phyloP scores from a whole-genome alignment of 139 green algal species.

The Micractinium conductrix region DNA sequence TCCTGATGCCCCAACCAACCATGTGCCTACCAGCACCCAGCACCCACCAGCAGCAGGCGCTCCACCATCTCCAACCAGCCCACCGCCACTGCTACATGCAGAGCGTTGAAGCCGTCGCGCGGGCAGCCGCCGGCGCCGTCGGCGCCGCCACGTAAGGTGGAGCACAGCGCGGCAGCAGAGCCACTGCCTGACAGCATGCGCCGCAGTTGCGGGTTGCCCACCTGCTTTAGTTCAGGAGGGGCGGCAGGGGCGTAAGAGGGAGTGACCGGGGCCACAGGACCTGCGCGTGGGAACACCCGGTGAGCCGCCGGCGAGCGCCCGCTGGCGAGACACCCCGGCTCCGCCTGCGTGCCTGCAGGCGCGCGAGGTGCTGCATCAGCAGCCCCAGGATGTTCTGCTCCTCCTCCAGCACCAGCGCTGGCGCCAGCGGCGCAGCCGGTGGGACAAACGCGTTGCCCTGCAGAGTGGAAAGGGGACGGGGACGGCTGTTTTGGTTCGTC shows the following conservation, averaged over 20 bases:
- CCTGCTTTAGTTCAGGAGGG: background rate
- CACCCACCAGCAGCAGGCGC: background rate
- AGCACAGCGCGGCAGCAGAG: background rate
- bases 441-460: no score
- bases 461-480: no score
- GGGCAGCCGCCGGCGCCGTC: background rate
- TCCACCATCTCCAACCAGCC: constrained; percentile 6
- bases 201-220: background rate
- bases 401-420: background rate
- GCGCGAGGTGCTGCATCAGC: no score
- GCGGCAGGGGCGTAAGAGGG: background rate
- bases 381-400: no score
- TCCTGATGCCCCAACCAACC: background rate
- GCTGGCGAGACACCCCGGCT: no score
- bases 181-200: background rate
- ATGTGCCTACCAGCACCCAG: background rate
- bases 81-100: background rate
- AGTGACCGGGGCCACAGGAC: no score
- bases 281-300: no score
- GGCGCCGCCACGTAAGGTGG: background rate
- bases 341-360: no score
- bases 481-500: no score
- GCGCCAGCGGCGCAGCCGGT: background rate
- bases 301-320: no score
- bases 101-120: background rate